Conservation (phyloP, 371 early-diverging fungal genomes). For the Mucor plumbeus region DNA sequence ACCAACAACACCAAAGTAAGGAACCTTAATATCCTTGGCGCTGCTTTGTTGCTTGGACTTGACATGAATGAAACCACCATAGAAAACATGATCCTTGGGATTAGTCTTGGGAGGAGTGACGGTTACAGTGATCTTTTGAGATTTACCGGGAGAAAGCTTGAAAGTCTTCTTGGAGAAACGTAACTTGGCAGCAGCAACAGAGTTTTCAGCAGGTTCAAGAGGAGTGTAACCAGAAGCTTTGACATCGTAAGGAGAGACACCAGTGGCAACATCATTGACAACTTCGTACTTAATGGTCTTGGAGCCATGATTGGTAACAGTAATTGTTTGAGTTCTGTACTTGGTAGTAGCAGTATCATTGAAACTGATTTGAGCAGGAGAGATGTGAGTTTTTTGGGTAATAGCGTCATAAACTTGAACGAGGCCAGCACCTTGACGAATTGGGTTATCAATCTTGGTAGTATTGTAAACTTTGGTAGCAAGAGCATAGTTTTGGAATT, state of each 20-base stretch:
- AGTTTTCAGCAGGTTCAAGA: constrained; percentile 31
- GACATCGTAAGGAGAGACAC: constrained; percentile 47
- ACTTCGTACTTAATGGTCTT: constrained; percentile 54
- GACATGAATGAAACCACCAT: constrained; percentile 42
- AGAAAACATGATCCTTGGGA: constrained; percentile 40
- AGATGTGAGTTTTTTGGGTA: constrained; percentile 48
- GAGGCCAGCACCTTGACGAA: constrained; percentile 76
- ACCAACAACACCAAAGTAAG: constrained; percentile 64
- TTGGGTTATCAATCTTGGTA: constrained; percentile 33
- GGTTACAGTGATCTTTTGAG: constrained; percentile 44
- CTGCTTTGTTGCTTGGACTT: constrained; percentile 23
- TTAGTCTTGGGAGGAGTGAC: constrained; percentile 52
- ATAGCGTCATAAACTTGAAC: constrained; percentile 70
- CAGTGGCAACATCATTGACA: constrained; percentile 44
- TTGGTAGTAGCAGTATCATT: constrained; percentile 62
- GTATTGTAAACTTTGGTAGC: constrained; percentile 9
- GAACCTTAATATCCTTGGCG: constrained; percentile 44
- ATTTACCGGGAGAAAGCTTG: constrained; percentile 49
- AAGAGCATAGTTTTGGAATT: constrained; percentile 59
- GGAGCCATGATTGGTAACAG: constrained; percentile 62
- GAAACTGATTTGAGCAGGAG: constrained; percentile 70
- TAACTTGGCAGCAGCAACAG: constrained; percentile 37
- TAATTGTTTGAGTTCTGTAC: constrained; percentile 48
- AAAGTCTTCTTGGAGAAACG: constrained; percentile 40
- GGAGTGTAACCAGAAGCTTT: constrained; percentile 30